These are phyloP conservation scores for Phylloporus sp. DNA, from an alignment of 768 basidiomycete genomes.

Conservation along the genomic window DNA sequence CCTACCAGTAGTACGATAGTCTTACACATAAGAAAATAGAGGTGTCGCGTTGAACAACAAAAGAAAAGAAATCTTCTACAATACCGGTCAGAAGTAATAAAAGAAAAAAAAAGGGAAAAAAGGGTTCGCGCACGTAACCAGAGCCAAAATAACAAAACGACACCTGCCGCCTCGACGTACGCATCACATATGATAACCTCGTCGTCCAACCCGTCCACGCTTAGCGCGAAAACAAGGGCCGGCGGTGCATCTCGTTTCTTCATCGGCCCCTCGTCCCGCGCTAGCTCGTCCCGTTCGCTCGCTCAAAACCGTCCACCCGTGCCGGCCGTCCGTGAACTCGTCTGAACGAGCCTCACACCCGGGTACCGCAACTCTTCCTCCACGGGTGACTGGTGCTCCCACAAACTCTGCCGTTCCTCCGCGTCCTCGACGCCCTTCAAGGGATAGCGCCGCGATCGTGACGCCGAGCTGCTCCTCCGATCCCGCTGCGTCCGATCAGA, in stretches of 20 bases:
- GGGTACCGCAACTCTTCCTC: slow-evolving; percentile 13
- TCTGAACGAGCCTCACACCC: slow-evolving; percentile 40
- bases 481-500: slow-evolving; percentile 24
- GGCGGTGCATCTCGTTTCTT: neutral
- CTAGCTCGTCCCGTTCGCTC: neutral
- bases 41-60: too few relatives aligned
- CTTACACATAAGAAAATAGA: too few relatives aligned
- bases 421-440: slow-evolving; percentile 47
- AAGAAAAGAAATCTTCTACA: too few relatives aligned
- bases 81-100: too few relatives aligned
- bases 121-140: too few relatives aligned
- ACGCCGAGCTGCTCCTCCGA: slow-evolving; percentile 37
- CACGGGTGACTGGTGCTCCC: slow-evolving; percentile 32
- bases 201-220: too few relatives aligned
- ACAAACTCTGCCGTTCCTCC: slow-evolving; percentile 59
- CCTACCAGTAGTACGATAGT: too few relatives aligned
- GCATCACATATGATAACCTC: too few relatives aligned
- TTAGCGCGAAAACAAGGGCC: too few relatives aligned
- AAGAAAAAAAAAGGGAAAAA: too few relatives aligned
- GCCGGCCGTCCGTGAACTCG: slow-evolving; percentile 8
- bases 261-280: neutral
- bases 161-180: too few relatives aligned
- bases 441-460: slow-evolving; percentile 46
- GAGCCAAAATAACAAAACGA: too few relatives aligned
- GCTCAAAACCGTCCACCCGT: slow-evolving; percentile 19